A percentile compares a stretch with the other conserved stretches of the same genome.
Conservation (phyloP, 352 stramenopile genomes). For the Phytophthora colocasiae region DNA sequence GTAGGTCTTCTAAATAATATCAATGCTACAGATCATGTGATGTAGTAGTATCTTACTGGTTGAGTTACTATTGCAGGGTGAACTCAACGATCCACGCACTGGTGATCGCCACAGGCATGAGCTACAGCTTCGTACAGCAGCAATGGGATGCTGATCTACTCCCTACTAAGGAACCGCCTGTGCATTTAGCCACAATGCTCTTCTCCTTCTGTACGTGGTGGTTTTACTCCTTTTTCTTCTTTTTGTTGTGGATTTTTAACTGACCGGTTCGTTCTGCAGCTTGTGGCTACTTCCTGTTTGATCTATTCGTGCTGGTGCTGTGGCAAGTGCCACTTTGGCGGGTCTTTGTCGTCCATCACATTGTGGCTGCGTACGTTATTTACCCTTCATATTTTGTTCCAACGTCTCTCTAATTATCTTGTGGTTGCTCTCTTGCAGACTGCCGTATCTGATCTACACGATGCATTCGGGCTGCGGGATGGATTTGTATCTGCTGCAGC, state of each 20-base stretch:
- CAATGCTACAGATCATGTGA: background rate
- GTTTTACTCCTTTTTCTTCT: background rate
- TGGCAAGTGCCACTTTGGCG: slow-evolving; percentile 80
- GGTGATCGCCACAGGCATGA: slow-evolving; percentile 68
- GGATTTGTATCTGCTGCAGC: slow-evolving; percentile 80
- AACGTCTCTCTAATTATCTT: background rate
- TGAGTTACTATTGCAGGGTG: slow-evolving; percentile 45
- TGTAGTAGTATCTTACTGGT: slow-evolving; percentile 6
- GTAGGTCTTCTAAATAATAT: slow-evolving; percentile 42
- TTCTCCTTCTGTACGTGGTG: slow-evolving; percentile 80
- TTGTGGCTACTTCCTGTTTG: slow-evolving; percentile 86
- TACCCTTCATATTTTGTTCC: too few relatives aligned
- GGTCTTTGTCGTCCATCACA: slow-evolving; percentile 84
- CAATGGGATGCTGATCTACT: slow-evolving; percentile 71
- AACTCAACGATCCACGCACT: slow-evolving; percentile 84
- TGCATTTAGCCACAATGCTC: slow-evolving; percentile 55
- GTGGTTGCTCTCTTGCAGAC: slow-evolving; percentile 33
- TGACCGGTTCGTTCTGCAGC: slow-evolving; percentile 42
- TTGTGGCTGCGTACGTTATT: slow-evolving; percentile 75
- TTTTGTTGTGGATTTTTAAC: background rate
- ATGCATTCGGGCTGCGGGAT: slow-evolving; percentile 76
- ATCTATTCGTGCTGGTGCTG: slow-evolving; percentile 73
- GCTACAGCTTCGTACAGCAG: slow-evolving; percentile 67
- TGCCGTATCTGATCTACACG: slow-evolving; percentile 87
- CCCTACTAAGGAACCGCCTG: slow-evolving; percentile 57